Conservation (phyloP, 2,329 filamentous ascomycete genomes). For the Colletotrichum australisinense region DNA sequence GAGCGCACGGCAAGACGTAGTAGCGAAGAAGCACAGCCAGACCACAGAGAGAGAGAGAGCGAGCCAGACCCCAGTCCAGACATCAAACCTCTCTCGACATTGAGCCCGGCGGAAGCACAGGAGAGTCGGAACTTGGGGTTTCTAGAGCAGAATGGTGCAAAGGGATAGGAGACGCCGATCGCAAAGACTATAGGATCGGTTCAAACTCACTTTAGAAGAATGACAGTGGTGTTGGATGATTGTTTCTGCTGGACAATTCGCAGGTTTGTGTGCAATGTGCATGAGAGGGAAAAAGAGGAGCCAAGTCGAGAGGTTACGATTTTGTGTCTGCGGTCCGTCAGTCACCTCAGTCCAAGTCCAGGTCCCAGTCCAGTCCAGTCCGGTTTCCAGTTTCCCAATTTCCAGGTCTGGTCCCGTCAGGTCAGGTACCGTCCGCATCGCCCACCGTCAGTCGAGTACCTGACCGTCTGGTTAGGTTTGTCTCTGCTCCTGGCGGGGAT, state of each 20-base stretch:
- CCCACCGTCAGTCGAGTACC: not conserved
- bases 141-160: conserved; percentile 19
- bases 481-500: not conserved
- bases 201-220: conserved; percentile 52
- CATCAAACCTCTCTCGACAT: conserved; percentile 14
- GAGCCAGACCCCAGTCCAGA: conserved; percentile 1
- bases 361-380: conserved; percentile 14
- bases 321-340: conserved; percentile 51
- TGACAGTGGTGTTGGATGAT: conserved; percentile 44
- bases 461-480: not conserved
- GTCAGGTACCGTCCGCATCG: no score
- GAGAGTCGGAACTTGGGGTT: conserved; percentile 7
- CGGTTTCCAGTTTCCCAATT: conserved; percentile 18
- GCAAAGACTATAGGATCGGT: conserved; percentile 48
- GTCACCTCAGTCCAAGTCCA: conserved; percentile 22
- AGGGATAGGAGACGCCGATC: conserved; percentile 46
- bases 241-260: conserved; percentile 48
- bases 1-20: conserved; percentile 14
- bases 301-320: conserved; percentile 52
- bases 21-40: conserved; percentile 13
- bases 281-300: conserved; percentile 57
- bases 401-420: not conserved
- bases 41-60: not conserved
- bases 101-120: not conserved
- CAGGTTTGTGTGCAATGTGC: conserved; percentile 53